Evolutionary conservation across 768 basidiomycete genomes (phyloP), one percentile per base, ranked within the genome.

Genomic region (Russula olivacea): DNA sequence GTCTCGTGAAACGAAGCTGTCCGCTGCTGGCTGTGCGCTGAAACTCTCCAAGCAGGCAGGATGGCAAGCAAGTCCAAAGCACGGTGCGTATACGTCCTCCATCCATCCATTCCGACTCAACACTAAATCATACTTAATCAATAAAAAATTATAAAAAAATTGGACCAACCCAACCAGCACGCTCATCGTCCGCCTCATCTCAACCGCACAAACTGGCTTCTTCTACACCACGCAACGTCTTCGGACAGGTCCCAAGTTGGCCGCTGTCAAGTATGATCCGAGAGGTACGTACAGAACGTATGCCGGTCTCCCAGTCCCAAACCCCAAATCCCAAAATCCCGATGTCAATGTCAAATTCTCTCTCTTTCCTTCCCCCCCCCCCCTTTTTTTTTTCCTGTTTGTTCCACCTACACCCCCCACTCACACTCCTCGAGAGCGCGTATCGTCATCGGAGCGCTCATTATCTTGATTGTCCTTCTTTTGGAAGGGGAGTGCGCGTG

Each of bases 231-330:
- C 89, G 2, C 82, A 86, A 65, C 82, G 93, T 23, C 76, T 87
- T 47, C 81, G 93, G 12, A 74, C 81, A 70, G 88, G 86, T 2
- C 85, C 90, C n/a, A 88, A 82, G 73, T 76, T 96, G 55, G 86
- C 90, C 9, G 87, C 90, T n/a, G 88, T 95, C 69, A 96, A 95
- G 74, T 95, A 94, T 72, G 93, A 96, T 70, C 91, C 92, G 1
- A 76, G 78, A 71, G 91, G 93, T 92, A 72, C 61, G 84, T 32
- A 34, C 34, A 4, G 2, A 28, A 28, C 1, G 8, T 8, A 36
- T 36, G 15, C 11, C 14, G 14, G 32, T 32, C 32, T 9, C 32
- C 32, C 32, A 32, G 9, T 40, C 15, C 15, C 30, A 30, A 30
- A 4, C 30, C 32, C 32, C 30, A 2, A 32, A 32, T 40, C 15